phyloP scores from a whole-genome alignment of 1,284 basidiomycete species.

The Leccinum solheimii region DNA sequence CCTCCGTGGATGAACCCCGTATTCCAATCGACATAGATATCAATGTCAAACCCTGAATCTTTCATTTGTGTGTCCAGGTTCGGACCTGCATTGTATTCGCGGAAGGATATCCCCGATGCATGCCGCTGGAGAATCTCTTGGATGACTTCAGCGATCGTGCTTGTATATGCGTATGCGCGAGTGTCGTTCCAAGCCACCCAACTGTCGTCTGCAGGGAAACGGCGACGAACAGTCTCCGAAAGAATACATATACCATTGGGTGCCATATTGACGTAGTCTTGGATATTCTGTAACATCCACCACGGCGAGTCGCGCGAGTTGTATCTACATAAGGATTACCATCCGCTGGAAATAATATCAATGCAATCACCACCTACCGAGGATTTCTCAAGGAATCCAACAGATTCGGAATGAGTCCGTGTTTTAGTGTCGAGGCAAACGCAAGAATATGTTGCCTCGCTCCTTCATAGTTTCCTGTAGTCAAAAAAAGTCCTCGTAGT shows the following conservation, averaged over 20 bases:
- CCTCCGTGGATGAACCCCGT: conserved; percentile 92
- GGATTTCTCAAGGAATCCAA: conserved; percentile 85
- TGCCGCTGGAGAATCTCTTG: conserved; percentile 97
- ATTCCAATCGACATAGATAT: conserved; percentile 91
- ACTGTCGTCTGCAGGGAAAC: conserved; percentile 91
- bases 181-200: conserved; percentile 93
- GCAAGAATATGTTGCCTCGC: conserved; percentile 88
- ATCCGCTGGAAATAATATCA: not conserved
- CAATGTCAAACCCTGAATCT: conserved; percentile 91
- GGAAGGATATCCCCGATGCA: conserved; percentile 89
- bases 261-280: conserved; percentile 86
- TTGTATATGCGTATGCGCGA: conserved; percentile 78
- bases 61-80: conserved; percentile 96
- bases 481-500: conserved; percentile 86
- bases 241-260: conserved; percentile 85
- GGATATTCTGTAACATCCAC: conserved; percentile 99
- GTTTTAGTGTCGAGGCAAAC: conserved; percentile 84
- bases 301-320: conserved; percentile 92
- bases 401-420: conserved; percentile 91
- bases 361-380: conserved; percentile 50
- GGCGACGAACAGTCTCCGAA: conserved; percentile 79
- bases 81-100: conserved; percentile 95
- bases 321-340: conserved; percentile 50
- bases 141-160: conserved; percentile 87
- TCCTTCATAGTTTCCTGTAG: conserved; percentile 85